Evolutionary conservation across 371 early-diverging fungal genomes (phyloP).

Genomic region (Nematocida minor): DNA sequence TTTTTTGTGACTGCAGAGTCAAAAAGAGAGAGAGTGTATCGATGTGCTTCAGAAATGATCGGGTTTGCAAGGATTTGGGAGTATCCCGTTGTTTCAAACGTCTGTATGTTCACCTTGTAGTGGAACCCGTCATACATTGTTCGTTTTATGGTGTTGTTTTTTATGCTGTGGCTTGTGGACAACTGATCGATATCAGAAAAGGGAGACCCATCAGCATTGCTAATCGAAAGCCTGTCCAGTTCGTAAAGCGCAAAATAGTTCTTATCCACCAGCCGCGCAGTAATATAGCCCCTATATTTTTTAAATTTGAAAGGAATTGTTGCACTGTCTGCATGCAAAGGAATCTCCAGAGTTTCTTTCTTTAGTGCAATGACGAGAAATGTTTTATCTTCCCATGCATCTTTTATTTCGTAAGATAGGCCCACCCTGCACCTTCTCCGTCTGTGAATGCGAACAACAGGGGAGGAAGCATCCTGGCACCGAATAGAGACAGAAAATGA

Average conservation of each 20-base stretch:
- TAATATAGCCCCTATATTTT: constrained; percentile 1
- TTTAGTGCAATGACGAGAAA: not conserved
- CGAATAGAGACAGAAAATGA: not conserved
- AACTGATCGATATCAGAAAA: not conserved
- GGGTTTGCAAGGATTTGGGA: constrained; percentile 15
- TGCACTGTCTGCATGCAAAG: not conserved
- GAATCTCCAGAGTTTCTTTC: not conserved
- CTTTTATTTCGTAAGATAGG: not conserved
- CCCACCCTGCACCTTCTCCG: not conserved
- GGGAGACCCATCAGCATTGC: not conserved
- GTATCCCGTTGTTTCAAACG: constrained; percentile 25
- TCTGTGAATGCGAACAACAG: not conserved
- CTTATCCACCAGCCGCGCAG: not conserved
- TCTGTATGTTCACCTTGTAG: constrained; percentile 29
- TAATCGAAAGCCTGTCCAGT: not conserved
- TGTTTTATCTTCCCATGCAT: not conserved
- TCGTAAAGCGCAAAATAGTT: constrained; percentile 24
- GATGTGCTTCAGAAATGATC: constrained; percentile 9
- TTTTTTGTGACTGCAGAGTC: not conserved
- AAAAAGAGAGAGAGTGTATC: not conserved
- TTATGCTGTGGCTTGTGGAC: not conserved
- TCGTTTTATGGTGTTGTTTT: not conserved
- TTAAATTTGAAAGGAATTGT: not conserved
- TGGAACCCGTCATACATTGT: not conserved
- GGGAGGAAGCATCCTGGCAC: not conserved